Conservation (phyloP, 23 red algal genomes). For the Gracilaria domingensis region DNA sequence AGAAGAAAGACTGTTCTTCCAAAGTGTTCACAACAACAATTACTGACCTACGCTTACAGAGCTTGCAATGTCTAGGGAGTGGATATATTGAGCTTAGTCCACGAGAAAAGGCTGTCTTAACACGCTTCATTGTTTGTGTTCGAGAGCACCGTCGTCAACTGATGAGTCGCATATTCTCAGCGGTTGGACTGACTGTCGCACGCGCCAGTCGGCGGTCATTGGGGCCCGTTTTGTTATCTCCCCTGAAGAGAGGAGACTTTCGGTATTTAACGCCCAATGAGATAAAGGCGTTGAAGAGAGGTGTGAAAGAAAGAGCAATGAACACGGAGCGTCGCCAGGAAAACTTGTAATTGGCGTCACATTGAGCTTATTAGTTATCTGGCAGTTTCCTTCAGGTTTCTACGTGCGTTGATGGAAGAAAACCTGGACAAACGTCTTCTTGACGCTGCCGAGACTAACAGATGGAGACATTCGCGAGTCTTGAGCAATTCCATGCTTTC, state of each 20-base stretch:
- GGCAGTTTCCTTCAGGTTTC: conserved; percentile 34
- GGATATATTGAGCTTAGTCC: conserved; percentile 36
- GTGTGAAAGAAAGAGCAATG: conserved; percentile 25
- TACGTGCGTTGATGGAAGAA: background rate
- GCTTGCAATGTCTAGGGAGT: conserved; percentile 12
- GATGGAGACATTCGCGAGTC: conserved; percentile 39
- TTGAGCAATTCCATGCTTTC: conserved; percentile 18
- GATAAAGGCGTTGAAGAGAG: conserved; percentile 56
- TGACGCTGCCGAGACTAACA: conserved; percentile 18
- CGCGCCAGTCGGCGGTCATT: conserved; percentile 30
- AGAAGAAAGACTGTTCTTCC: too few relatives aligned
- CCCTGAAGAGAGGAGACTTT: conserved; percentile 42
- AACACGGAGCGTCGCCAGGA: background rate
- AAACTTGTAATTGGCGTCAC: background rate
- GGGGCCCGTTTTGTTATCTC: conserved; percentile 43
- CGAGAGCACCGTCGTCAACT: conserved; percentile 54
- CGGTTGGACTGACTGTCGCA: conserved; percentile 35
- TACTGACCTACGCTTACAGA: conserved; percentile 11
- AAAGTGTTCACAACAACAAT: background rate
- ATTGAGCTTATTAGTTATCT: too few relatives aligned
- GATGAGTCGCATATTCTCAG: conserved; percentile 34
- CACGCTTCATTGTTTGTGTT: conserved; percentile 42
- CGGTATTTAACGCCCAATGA: conserved; percentile 58
- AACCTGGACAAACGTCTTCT: background rate
- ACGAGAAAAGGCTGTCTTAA: background rate